phyloP scores from a whole-genome alignment of 1,284 basidiomycete genomes.

The Omphalotus olearius region DNA sequence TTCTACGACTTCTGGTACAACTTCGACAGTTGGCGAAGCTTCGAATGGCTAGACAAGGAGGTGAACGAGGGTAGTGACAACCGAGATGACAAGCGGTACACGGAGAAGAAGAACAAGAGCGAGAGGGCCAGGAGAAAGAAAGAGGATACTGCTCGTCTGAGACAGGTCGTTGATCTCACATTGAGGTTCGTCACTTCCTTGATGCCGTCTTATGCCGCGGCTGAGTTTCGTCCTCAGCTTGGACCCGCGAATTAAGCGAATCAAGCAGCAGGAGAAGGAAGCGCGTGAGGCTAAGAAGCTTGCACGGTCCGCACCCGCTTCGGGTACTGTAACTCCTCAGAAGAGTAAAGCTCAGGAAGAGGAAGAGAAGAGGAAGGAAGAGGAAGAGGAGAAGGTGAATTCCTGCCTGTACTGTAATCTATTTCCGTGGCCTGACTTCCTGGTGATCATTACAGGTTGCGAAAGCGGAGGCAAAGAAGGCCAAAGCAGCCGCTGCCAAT shows the following conservation, averaged over 20 bases:
- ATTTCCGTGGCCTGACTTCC: slow-evolving; percentile 1
- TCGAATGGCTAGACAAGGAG: slow-evolving; percentile 99
- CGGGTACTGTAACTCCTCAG: slow-evolving; percentile 26
- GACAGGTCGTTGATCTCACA: slow-evolving; percentile 85
- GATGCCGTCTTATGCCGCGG: neutral
- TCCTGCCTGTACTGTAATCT: slow-evolving; percentile 11
- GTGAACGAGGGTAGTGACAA: slow-evolving; percentile 96
- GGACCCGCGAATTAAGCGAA: slow-evolving; percentile 96
- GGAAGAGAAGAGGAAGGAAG: slow-evolving; percentile 62
- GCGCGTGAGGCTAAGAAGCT: slow-evolving; percentile 92
- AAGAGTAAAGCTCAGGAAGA: slow-evolving; percentile 55
- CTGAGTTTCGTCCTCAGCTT: slow-evolving; percentile 31
- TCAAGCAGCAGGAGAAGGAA: slow-evolving; percentile 96
- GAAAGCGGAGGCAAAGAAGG: slow-evolving; percentile 80
- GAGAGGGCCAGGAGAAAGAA: slow-evolving; percentile 97
- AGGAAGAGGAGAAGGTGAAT: slow-evolving; percentile 63
- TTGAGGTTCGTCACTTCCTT: slow-evolving; percentile 38
- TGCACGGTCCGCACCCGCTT: slow-evolving; percentile 25
- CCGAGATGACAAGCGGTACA: slow-evolving; percentile 98
- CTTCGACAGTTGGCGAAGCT: slow-evolving; percentile 98
- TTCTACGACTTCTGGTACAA: slow-evolving; percentile 99
- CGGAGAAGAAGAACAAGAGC: slow-evolving; percentile 99
- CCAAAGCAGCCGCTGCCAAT: slow-evolving; percentile 79
- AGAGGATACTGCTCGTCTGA: slow-evolving; percentile 92
- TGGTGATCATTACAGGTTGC: slow-evolving; percentile 41